Evolutionary conservation across 306 rosid genomes (phyloP).

Genomic region (Acacia confusa): DNA sequence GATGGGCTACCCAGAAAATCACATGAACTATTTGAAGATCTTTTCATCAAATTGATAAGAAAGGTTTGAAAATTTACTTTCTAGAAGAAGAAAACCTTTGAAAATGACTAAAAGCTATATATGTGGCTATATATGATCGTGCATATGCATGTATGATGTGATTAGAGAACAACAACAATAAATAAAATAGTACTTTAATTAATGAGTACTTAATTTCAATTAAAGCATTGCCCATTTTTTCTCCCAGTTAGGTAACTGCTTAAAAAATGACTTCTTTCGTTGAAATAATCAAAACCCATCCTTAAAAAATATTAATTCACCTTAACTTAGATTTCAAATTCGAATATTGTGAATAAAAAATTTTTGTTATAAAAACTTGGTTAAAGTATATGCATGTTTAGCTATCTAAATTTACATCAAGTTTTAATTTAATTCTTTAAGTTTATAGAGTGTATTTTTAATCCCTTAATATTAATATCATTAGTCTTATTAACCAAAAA

Average conservation of each 20-base stretch:
- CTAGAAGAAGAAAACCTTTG: not conserved
- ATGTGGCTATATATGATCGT: not conserved
- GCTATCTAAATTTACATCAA: too few relatives aligned
- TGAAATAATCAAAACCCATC: not conserved
- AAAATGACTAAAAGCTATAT: not conserved
- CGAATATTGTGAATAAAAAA: not conserved
- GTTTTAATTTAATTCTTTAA: too few relatives aligned
- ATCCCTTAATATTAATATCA: too few relatives aligned
- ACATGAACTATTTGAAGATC: constrained; percentile 3
- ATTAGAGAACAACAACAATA: not conserved
- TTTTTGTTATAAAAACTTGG: too few relatives aligned
- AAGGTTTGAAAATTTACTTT: constrained; percentile 1
- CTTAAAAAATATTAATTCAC: not conserved
- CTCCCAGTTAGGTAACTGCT: not conserved
- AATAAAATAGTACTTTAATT: not conserved
- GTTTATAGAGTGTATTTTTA: too few relatives aligned
- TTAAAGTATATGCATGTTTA: too few relatives aligned
- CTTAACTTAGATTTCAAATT: not conserved
- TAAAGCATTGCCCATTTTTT: not conserved
- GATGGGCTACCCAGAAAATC: constrained; percentile 15
- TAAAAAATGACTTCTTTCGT: not conserved
- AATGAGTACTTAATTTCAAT: not conserved
- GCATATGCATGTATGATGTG: not conserved
- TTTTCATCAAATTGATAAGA: constrained; percentile 12
- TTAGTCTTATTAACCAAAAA: too few relatives aligned